Base-by-base conservation (phyloP, 345 rosid genomes). In the Lepidium didymum region DNA sequence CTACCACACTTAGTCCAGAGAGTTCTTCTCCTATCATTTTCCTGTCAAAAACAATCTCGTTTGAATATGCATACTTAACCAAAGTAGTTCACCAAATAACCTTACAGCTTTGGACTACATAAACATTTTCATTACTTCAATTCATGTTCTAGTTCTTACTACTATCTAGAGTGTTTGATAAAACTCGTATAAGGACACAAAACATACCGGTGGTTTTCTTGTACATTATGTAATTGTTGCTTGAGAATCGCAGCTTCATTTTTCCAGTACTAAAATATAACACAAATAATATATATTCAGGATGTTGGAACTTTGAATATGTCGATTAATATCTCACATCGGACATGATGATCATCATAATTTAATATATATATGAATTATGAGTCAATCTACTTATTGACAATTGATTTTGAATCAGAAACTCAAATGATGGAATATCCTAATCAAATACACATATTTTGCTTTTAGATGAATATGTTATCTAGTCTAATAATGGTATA, bases 11-110 rank as follows among this genome's bases (percentile, higher is more conserved):
- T 63, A 91, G 74, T 67, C 97, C 91, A 36, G 92, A 82, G 54
- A 91, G 83, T 66, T 83, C 86, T 75, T 91, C 89, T 64, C 97
- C 97, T 96, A 85, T 85, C 74, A 91, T 47, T 69, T 88, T 77
- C 80, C 97, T 91, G 66, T 56, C 71, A 55, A 29, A 42, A 29
- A 56, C 65, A 72, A 62, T 14, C 38, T 63, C 57, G 43, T 64
- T 47, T 53, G 36, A 56, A 29, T 45, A 56, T 46, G 18, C 70
- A 72, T 53, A 18, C 7, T 55, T 34, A 27, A 25, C 27, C 53
- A 31, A 61, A 61, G 56, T 69, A 50, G 4, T 61, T 42, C 44
- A 21, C 33, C 33, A 49, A 10, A 66, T 7, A 40, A 12, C 19
- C 33, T 49, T 64, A 13, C 13, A 54, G 62, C 60, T 43, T 31